Base-by-base conservation (phyloP, 495 filamentous ascomycete species). In the Darksidea phi region DNA sequence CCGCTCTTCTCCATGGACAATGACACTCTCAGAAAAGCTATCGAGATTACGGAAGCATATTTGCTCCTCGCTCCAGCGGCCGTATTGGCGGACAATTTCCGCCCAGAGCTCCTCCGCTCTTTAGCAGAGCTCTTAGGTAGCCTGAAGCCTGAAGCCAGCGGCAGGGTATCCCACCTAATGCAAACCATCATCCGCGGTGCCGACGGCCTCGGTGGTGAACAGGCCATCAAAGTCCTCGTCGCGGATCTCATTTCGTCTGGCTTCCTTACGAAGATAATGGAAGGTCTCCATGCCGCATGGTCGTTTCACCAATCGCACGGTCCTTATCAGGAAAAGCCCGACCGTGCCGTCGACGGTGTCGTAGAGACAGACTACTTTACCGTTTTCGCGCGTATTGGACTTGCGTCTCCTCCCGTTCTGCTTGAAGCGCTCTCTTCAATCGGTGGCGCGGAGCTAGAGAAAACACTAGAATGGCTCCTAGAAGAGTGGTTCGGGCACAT, bases 401-500 rank as follows among this genome's bases (percentile, higher is more conserved):
- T 95, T 13, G 83, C 84, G 10, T 84, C 84, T 53, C 87, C 91
- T 0, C 69, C 70, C 8, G 76, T 88, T 24, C 85, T 96, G 61
- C 72, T 83, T 12, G 82, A 79, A 21, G 81, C 86, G 48, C 71
- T 89, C 20, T 65, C 69, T 10, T 66, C 69, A 12, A 67, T 84
- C 43, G 61, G 70, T 37, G 64, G 71, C 46, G 75, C 12, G 0
- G 49, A 57, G 18, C 43, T 61, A 8, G 53, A 68, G 25, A 52
- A 54, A 34, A 81, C 79, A 61, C 73, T 86, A 42, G 71, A 75
- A 17, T 96, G 91, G 91, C 77, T 97, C 26, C 73, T 90, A 41
- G 77, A 80, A 0, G 91, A 95, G 72, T 98, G 94, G 94, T 95
- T 97, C 75, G 73, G 75, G 36, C 87, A 92, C 66, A 89, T 95